These are phyloP conservation scores for Ochetophila trinervis DNA, from an alignment of 306 rosid genomes.

Conservation along the genomic window DNA sequence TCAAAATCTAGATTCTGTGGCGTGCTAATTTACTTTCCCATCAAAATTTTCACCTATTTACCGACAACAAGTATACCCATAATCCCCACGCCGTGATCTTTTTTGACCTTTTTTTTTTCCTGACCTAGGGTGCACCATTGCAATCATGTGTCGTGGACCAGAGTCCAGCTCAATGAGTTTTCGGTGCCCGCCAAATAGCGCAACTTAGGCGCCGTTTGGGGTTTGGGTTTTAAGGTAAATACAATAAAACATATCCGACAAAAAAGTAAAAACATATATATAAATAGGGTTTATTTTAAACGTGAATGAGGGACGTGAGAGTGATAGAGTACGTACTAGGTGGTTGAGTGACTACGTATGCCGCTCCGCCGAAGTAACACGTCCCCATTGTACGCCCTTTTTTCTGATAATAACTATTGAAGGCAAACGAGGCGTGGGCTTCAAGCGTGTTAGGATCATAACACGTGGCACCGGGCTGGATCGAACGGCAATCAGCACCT, in stretches of 20 bases:
- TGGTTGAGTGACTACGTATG: conserved; percentile 87
- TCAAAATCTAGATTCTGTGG: neutral
- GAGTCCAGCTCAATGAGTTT: neutral
- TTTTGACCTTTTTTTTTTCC: conserved; percentile 22
- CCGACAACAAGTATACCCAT: neutral
- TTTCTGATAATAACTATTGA: conserved; percentile 87
- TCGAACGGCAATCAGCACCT: conserved; percentile 84
- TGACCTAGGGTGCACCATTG: conserved; percentile 11
- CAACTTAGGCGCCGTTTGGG: too few species aligned
- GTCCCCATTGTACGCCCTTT: conserved; percentile 70
- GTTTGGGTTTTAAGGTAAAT: neutral
- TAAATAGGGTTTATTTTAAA: too few species aligned
- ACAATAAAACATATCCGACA: neutral
- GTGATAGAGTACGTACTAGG: conserved; percentile 61
- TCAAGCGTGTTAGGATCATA: conserved; percentile 62
- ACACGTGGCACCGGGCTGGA: conserved; percentile 71
- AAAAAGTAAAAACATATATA: neutral
- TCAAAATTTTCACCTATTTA: neutral
- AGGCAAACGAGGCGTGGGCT: conserved; percentile 88
- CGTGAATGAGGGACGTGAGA: neutral
- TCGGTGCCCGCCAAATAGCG: too few species aligned
- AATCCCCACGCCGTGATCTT: conserved; percentile 25
- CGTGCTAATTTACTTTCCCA: neutral
- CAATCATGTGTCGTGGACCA: conserved; percentile 14
- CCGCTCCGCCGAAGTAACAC: conserved; percentile 86